These are phyloP conservation scores for Aspergillus campestris DNA, from an alignment of 495 filamentous ascomycete species.

Conservation along the genomic window DNA sequence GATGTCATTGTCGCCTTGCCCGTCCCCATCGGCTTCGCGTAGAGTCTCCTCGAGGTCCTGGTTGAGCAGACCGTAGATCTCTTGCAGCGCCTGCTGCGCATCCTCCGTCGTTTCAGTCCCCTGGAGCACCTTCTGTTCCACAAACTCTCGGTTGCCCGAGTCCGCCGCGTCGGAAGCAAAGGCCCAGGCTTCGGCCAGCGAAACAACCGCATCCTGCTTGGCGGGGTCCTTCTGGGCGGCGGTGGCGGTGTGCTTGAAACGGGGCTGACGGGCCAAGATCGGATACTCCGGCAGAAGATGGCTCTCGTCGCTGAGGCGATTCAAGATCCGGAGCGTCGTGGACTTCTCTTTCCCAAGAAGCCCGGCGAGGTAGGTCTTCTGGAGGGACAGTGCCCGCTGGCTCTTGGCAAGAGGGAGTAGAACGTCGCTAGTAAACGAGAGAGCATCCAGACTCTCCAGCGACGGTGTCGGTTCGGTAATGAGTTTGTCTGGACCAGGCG, in stretches of 20 bases:
- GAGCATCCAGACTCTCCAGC: constrained; percentile 22
- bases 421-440: constrained; percentile 49
- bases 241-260: constrained; percentile 35
- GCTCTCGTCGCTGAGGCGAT: constrained; percentile 59
- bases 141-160: constrained; percentile 23
- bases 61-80: constrained; percentile 27
- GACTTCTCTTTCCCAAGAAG: constrained; percentile 51
- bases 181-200: constrained; percentile 38
- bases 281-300: constrained; percentile 59
- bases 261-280: constrained; percentile 35
- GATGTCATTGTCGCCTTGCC: constrained; percentile 21
- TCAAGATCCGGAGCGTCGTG: constrained; percentile 43
- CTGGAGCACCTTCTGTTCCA: constrained; percentile 28
- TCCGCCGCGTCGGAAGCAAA: constrained; percentile 40
- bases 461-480: constrained; percentile 9
- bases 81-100: constrained; percentile 22
- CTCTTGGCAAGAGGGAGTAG: constrained; percentile 49
- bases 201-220: constrained; percentile 24
- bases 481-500: constrained; percentile 15
- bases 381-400: constrained; percentile 54
- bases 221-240: constrained; percentile 15
- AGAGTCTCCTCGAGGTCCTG: constrained; percentile 26
- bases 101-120: constrained; percentile 25
- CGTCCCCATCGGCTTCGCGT: constrained; percentile 8
- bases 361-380: constrained; percentile 54